phyloP scores from a whole-genome alignment of 202 grass and related monocot species.

The Panicum virgatum region DNA sequence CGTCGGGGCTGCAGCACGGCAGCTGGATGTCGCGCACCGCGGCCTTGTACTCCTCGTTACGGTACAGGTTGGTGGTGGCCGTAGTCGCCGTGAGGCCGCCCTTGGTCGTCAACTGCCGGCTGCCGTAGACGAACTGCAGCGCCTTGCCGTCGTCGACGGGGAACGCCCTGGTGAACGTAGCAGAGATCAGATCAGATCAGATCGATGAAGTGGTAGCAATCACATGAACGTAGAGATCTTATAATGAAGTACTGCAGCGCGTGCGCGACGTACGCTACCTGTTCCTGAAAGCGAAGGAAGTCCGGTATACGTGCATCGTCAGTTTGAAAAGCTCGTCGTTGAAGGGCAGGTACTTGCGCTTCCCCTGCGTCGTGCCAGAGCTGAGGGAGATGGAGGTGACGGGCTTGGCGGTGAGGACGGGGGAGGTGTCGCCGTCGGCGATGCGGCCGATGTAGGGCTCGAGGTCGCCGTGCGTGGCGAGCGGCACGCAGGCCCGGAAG shows the following conservation, averaged over 20 bases:
- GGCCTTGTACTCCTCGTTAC: conserved; percentile 46
- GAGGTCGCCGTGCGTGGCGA: conserved; percentile 69
- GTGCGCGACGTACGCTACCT: too few species aligned
- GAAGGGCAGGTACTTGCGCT: conserved; percentile 86
- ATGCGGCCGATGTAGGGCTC: conserved; percentile 86
- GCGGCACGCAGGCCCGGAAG: conserved; percentile 65
- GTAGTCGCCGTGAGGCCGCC: conserved; percentile 74
- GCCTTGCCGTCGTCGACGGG: conserved; percentile 70
- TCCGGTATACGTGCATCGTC: conserved; percentile 83
- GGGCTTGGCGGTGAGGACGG: conserved; percentile 73
- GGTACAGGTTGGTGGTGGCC: conserved; percentile 83
- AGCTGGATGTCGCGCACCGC: conserved; percentile 62
- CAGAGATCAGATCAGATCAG: background rate
- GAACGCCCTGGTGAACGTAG: conserved; percentile 47
- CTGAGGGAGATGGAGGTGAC: conserved; percentile 85
- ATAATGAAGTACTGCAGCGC: too few species aligned
- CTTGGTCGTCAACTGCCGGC: conserved; percentile 60
- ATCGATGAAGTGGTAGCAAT: too few species aligned
- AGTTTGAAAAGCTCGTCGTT: conserved; percentile 77
- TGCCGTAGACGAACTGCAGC: conserved; percentile 86
- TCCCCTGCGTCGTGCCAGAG: conserved; percentile 92
- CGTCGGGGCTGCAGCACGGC: conserved; percentile 65
- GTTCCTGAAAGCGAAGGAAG: conserved; percentile 90
- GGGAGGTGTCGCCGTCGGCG: conserved; percentile 61
- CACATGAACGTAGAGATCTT: background rate